Conservation (phyloP, 1,284 basidiomycete genomes). For the Apiotrichum domesticum region DNA sequence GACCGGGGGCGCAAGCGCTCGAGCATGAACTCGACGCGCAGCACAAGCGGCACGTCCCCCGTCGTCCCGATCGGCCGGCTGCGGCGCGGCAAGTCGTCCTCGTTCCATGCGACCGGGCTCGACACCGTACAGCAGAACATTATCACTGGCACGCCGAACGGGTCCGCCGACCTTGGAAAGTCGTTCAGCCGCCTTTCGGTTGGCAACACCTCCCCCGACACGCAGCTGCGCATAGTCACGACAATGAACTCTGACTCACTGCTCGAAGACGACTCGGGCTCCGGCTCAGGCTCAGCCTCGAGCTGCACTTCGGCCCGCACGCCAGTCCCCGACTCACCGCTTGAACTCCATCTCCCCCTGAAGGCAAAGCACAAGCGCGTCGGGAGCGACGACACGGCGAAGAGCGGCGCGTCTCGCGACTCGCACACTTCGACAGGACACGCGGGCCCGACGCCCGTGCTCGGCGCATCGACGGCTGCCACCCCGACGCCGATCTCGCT, state of each 20-base stretch:
- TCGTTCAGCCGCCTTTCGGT: neutral
- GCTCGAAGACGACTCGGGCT: conserved; percentile 7
- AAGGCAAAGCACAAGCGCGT: neutral
- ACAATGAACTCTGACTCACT: neutral
- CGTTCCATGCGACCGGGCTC: conserved; percentile 14
- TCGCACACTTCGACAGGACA: neutral
- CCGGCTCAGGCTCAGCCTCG: neutral
- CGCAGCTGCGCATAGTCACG: neutral
- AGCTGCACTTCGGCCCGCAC: neutral
- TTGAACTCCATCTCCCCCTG: neutral
- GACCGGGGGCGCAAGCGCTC: neutral
- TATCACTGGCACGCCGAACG: neutral
- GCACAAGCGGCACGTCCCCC: neutral
- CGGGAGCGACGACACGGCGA: neutral
- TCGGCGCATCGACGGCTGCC: neutral
- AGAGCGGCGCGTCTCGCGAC: neutral
- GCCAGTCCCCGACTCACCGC: neutral
- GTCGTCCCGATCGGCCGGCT: conserved; percentile 5
- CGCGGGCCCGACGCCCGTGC: neutral
- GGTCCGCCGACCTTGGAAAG: neutral
- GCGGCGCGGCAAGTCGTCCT: conserved; percentile 20
- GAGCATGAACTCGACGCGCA: neutral
- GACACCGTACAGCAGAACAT: conserved; percentile 1
- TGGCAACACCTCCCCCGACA: neutral
- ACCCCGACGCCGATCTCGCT: neutral